Base-by-base conservation (phyloP, 805 yeast species). In the Candida boleticola region DNA sequence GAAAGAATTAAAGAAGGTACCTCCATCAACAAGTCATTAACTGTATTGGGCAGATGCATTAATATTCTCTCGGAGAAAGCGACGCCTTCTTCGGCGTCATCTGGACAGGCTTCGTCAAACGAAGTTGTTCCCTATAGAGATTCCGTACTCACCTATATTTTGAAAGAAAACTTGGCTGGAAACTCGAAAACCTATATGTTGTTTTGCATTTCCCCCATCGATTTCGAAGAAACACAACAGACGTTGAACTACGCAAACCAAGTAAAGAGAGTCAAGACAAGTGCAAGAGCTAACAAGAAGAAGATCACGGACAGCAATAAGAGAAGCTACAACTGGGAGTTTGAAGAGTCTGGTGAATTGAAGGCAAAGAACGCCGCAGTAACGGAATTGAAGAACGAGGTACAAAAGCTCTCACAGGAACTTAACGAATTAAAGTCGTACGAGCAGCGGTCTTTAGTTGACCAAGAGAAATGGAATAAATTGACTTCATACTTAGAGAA, bases 151-250 rank as follows among this genome's bases (percentile, higher is more conserved):
- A 87, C 95, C 0, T 83, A 90, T 79, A 64, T 87, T 2, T 66
- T 87, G 47, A 82, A 82, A 53, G 92, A 85, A 50, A 80, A 79
- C 45, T 64, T 88, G 29, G 89, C 93, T 1, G 96, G 96, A 1
- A 85, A 85, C 54, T 83, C 93, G n/a, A 85, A 84, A 54, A 89
- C 95, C 0, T 83, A 83, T 1, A 80, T 89, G 85, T 76, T 89
- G n/a, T 93, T 93, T 17, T 88, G 95, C 57, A 71, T 89, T 0
- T 81, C 95, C 0, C 95, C 95, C 0, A 71, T 79, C 14, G 92
- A 85, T 52, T 83, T 79, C 58, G 90, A 85, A 17, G 95, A 87
- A 53, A 81, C 89, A 0, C 58, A 81, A 50, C 83, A 86, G 31
- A 87, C 95, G 0, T 63, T 87, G 43, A 68, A 89, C 46, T 87